Evolutionary conservation across 371 early-diverging fungal genomes (phyloP).

Genomic region (Mortierella sp.): DNA sequence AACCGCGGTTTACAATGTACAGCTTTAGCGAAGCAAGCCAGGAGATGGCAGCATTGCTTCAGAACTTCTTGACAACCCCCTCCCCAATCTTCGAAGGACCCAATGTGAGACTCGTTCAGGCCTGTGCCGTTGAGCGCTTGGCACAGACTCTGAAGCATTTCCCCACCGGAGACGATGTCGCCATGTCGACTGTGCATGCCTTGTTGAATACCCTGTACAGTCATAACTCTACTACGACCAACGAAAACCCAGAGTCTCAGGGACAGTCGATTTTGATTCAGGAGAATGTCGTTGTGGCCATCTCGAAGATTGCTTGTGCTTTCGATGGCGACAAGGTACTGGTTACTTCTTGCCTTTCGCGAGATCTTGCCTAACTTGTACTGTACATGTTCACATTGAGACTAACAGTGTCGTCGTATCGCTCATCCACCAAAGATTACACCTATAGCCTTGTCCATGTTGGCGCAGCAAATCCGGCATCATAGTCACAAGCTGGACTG

Average conservation of each 20-base stretch:
- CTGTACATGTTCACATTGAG: not conserved
- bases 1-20: not conserved
- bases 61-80: slow-evolving; percentile 72
- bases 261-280: slow-evolving; percentile 64
- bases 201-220: slow-evolving; percentile 61
- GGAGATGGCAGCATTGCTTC: slow-evolving; percentile 65
- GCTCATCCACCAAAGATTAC: slow-evolving; percentile 55
- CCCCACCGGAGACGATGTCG: slow-evolving; percentile 54
- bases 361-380: not conserved
- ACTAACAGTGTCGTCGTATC: no score
- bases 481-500: slow-evolving; percentile 60
- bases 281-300: slow-evolving; percentile 67
- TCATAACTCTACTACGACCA: slow-evolving; percentile 42
- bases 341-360: not conserved
- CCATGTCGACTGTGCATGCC: slow-evolving; percentile 66
- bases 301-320: slow-evolving; percentile 73
- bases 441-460: slow-evolving; percentile 69
- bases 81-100: slow-evolving; percentile 65
- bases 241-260: slow-evolving; percentile 39
- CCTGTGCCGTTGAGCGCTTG: slow-evolving; percentile 65
- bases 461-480: slow-evolving; percentile 65
- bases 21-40: slow-evolving; percentile 60
- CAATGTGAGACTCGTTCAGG: slow-evolving; percentile 55
- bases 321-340: slow-evolving; percentile 66
- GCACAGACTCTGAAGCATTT: slow-evolving; percentile 65